phyloP scores from a whole-genome alignment of 768 basidiomycete species.

The Agaricus sinodeliciosus region DNA sequence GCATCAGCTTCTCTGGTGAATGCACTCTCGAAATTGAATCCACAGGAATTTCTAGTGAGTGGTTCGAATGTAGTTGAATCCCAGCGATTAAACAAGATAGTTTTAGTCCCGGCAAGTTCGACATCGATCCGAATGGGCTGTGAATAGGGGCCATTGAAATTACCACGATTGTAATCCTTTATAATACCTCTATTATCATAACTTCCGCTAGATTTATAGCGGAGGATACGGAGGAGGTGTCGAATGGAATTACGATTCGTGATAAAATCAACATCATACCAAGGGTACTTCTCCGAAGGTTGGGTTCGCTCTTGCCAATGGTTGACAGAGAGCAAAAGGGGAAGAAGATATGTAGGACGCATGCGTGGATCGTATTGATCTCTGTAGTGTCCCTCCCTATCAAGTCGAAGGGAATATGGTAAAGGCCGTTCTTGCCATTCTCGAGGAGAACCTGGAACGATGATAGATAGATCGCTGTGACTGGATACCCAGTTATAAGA shows the following conservation, averaged over 20 bases:
- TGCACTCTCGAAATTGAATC: conserved; percentile 47
- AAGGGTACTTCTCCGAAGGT: conserved; percentile 18
- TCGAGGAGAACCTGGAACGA: conserved; percentile 34
- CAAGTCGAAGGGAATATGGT: background rate
- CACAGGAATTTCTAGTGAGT: conserved; percentile 32
- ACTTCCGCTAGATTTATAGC: conserved; percentile 19
- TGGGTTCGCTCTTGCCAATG: conserved; percentile 4
- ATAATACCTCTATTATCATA: background rate
- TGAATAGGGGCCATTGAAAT: background rate
- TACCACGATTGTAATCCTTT: background rate
- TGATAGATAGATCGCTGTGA: conserved; percentile 38
- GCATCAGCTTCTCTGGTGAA: conserved; percentile 24
- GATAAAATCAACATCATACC: conserved; percentile 33
- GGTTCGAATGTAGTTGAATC: conserved; percentile 22
- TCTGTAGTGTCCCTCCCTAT: conserved; percentile 1
- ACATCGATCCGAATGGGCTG: conserved; percentile 52
- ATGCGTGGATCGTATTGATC: conserved; percentile 9
- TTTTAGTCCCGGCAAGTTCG: conserved; percentile 44
- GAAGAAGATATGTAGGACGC: conserved; percentile 4
- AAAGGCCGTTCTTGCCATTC: conserved; percentile 5
- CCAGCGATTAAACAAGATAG: conserved; percentile 53
- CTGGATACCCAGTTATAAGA: conserved; percentile 51
- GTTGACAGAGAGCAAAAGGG: conserved; percentile 10
- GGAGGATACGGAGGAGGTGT: conserved; percentile 49
- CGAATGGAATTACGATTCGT: conserved; percentile 55